phyloP scores from a whole-genome alignment of 345 rosid genomes.

The Crucihimalaya himalaica region DNA sequence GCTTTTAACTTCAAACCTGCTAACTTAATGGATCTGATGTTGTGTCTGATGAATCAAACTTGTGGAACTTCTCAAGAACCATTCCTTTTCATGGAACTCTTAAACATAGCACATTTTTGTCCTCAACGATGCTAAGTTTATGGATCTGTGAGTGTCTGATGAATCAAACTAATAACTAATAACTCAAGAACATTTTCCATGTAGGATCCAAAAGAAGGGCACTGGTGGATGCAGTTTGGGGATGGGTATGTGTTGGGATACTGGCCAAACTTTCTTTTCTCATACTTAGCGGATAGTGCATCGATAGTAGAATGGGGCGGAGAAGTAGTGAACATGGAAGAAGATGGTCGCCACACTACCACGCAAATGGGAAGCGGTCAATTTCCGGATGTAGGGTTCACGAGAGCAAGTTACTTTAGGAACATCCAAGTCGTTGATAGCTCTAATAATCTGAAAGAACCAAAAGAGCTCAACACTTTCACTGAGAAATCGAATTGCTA shows the following conservation, averaged over 20 bases:
- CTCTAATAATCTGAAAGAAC: constrained; percentile 63
- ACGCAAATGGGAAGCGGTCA: constrained; percentile 80
- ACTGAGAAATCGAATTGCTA: constrained; percentile 70
- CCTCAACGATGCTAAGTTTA: not conserved
- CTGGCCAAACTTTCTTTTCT: constrained; percentile 67
- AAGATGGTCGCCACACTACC: constrained; percentile 63
- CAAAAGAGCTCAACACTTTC: constrained; percentile 59
- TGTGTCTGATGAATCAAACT: constrained; percentile 1
- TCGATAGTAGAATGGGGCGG: constrained; percentile 83
- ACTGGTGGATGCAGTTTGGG: constrained; percentile 86
- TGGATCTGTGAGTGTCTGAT: not conserved
- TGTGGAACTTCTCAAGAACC: not conserved
- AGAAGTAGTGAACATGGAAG: constrained; percentile 66
- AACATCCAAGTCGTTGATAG: constrained; percentile 65
- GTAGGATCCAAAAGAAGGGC: constrained; percentile 73
- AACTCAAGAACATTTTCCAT: constrained; percentile 11
- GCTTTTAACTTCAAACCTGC: not conserved
- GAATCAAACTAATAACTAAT: not conserved
- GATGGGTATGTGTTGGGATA: constrained; percentile 61
- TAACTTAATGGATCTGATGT: not conserved
- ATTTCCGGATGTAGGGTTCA: constrained; percentile 64
- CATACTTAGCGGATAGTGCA: constrained; percentile 68
- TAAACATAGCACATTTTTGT: not conserved
- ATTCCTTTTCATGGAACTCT: not conserved
- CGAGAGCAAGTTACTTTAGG: constrained; percentile 66